phyloP scores from a whole-genome alignment of 306 rosid genomes.

The Cucurbita argyrosperma region DNA sequence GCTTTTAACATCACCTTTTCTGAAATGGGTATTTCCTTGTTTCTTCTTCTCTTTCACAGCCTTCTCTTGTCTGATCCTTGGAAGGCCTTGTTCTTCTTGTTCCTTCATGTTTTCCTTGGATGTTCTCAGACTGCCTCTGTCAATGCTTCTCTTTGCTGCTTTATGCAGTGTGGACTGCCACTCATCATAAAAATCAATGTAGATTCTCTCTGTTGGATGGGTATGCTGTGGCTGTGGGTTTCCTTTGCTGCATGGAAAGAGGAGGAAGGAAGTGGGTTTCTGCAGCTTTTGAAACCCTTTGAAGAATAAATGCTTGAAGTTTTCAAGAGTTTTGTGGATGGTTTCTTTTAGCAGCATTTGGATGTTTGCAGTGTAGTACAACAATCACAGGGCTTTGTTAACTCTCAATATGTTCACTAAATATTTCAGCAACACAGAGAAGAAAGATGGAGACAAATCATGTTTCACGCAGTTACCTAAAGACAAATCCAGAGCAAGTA shows the following conservation, averaged over 20 bases:
- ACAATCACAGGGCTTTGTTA: constrained; percentile 11
- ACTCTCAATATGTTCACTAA: constrained; percentile 15
- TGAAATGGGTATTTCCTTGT: constrained; percentile 10
- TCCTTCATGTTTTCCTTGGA: constrained; percentile 19
- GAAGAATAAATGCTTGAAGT: constrained; percentile 38
- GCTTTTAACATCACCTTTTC: constrained; percentile 26
- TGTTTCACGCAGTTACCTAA: constrained; percentile 25
- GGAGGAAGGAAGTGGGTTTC: constrained; percentile 40
- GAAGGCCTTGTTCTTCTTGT: constrained; percentile 19
- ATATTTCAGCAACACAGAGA: constrained; percentile 7
- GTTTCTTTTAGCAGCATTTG: constrained; percentile 57
- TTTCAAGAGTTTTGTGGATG: constrained; percentile 33
- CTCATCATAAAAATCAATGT: constrained; percentile 52
- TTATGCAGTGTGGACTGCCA: constrained; percentile 41
- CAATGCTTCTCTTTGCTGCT: constrained; percentile 14
- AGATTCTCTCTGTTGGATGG: constrained; percentile 32
- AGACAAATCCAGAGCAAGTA: constrained; percentile 30
- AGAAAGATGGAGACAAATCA: constrained; percentile 18
- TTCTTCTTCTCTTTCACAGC: constrained; percentile 27
- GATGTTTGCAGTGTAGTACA: constrained; percentile 16
- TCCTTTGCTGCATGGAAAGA: constrained; percentile 29
- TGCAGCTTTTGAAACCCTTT: constrained; percentile 52
- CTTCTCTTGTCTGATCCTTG: constrained; percentile 21
- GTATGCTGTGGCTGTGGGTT: constrained; percentile 14
- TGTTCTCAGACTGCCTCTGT: constrained; percentile 1